Evolutionary conservation across 2,329 filamentous ascomycete genomes (phyloP), one percentile per base, ranked within the genome.

Genomic region (Penicillium aurantiogriseum): DNA sequence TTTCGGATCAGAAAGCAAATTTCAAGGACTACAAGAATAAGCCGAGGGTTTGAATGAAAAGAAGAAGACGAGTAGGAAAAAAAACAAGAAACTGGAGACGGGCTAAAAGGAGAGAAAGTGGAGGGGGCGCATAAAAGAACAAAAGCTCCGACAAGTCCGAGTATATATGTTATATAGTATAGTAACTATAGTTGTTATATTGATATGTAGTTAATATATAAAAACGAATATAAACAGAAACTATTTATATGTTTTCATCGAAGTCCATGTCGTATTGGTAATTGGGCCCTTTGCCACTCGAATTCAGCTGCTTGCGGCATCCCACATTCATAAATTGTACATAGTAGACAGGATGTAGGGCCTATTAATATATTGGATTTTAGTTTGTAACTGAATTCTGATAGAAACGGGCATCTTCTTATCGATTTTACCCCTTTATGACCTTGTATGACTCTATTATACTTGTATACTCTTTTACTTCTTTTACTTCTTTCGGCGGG

Each of bases 291-390:
- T 58, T 58, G 50, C 55, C 50, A 54, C 57, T 46, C 31, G 35
- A 50, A 57, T 48, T 54, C 56, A 61, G 59, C 59, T 61, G 59
- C 52, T 56, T 61, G 52, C 52, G 59, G 56, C 43, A 47, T 27
- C n/a, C 21, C 40, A 27, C 39, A 25, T 36, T 19, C 6, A 31
- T 29, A 21, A 2, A 21, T 21, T 21, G 21, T 21, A 44, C 8
- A 17, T n/a, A 13, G 31, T 13, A 29, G 3, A 15, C 5, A 13
- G n/a, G 13, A 19, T 19, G 6, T 21, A 39, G 2, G 38, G 21
- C 25, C 42, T 44, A 47, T 35, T 47, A n/a, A 36, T 36, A 47
- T 21, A 21, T 5, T 21, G 23, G 23, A 46, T 10, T 29, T 10
- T 17, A n/a, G 27, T 33, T 33, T 21, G 21, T 17, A 33, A 38